Base-by-base conservation (phyloP, 2,329 filamentous ascomycete genomes). In the Epichloe scottii region DNA sequence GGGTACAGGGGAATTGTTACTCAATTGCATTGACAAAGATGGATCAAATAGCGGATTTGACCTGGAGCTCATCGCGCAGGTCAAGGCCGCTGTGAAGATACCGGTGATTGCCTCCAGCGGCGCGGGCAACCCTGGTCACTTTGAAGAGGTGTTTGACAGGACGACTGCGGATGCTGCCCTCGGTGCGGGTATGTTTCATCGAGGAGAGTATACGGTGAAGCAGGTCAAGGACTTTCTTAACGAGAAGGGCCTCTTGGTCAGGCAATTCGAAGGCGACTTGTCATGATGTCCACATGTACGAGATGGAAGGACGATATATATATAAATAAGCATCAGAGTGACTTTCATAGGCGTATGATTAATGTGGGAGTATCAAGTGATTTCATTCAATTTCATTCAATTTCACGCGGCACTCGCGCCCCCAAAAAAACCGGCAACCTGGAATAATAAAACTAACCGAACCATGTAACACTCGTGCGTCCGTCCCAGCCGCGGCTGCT, bases 11-110 rank as follows among this genome's bases (percentile, higher is more conserved):
- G 93, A 98, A 74, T 87, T 98, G 53, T 72, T 98, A 48, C 79
- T 98, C 51, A 98, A 98, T 71, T 96, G 90, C 73, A 98, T 98
- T 62, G 93, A 98, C 73, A 88, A 86, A 64, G 93, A 98, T 66
- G 93, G 93, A 50, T 93, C 87, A 51, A 96, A 95, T 70, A 86
- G 81, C 59, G 93, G 93, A 1, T 98, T 96, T 64, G 93, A 98
- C 67, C 75, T 95, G 10, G 93, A 97, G 72, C 76, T 98, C 51
- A 88, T 98, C 60, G 72, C 78, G 48, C 86, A 90, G 64, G 91
- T 97, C 53, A 98, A 98, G 71, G 72, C 65, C n/a, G 81, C 87
- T 17, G 79, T 95, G 56, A 85, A 77, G 63, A 96, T 98, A 57
- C 93, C 93, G 6, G 93, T 98, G 47, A 95, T 98, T 68, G 90